A percentile compares a stretch with the other conserved stretches of the same genome.
phyloP scores from a whole-genome alignment of 2,329 filamentous ascomycete species.

The Epichloe sylvatica region DNA sequence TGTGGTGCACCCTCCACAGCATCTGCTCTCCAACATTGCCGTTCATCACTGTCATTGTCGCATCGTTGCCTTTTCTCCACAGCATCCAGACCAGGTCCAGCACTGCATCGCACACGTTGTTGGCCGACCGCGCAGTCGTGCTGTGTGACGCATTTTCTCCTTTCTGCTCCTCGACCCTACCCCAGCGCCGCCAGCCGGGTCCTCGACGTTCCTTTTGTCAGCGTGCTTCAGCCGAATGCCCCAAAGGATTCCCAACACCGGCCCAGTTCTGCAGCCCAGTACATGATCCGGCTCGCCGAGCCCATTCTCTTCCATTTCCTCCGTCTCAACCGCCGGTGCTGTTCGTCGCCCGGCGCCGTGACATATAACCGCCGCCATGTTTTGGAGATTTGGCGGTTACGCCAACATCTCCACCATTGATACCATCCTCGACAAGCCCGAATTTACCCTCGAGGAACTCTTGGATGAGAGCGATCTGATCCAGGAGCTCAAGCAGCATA shows the following conservation, averaged over 20 bases:
- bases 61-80: not conserved
- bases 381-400: slow-evolving; percentile 99
- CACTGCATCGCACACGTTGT: slow-evolving; percentile 1
- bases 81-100: not conserved
- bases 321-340: slow-evolving; percentile 17
- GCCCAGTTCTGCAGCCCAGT: slow-evolving; percentile 6
- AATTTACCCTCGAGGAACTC: slow-evolving; percentile 89
- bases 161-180: not conserved
- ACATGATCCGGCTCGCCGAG: slow-evolving; percentile 8
- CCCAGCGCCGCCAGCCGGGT: not conserved
- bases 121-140: slow-evolving; percentile 1
- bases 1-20: not conserved
- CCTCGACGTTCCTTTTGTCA: slow-evolving; percentile 1
- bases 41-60: not conserved
- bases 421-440: slow-evolving; percentile 89
- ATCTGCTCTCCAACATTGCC: not conserved
- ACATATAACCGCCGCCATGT: slow-evolving; percentile 56
- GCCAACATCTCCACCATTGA: slow-evolving; percentile 95
- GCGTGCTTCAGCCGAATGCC: slow-evolving; percentile 5
- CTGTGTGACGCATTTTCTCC: slow-evolving; percentile 4
- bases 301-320: slow-evolving; percentile 4
- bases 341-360: slow-evolving; percentile 19
- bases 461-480: slow-evolving; percentile 93
- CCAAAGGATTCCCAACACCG: slow-evolving; percentile 1
- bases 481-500: slow-evolving; percentile 95